Evolutionary conservation across 129 eudicot genomes (phyloP).

Genomic region (Centella asiatica): DNA sequence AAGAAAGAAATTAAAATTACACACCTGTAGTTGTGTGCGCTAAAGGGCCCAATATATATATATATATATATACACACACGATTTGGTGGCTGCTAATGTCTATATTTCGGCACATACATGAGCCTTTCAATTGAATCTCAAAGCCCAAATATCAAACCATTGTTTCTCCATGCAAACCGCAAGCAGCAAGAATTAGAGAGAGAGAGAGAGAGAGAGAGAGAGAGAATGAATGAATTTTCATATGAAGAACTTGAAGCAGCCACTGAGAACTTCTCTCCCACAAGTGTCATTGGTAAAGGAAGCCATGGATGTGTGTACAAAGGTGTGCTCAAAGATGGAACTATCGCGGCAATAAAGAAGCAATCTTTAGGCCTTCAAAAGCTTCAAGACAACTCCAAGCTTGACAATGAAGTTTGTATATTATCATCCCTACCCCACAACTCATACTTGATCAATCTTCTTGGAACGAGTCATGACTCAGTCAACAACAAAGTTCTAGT

Average conservation of each 20-base stretch:
- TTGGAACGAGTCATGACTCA: constrained; percentile 43
- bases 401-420: constrained; percentile 53
- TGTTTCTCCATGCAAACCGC: constrained; percentile 4
- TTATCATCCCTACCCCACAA: constrained; percentile 41
- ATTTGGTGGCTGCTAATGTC: no score
- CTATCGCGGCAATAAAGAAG: constrained; percentile 53
- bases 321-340: constrained; percentile 48
- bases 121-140: background rate
- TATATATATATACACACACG: no score
- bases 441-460: constrained; percentile 30
- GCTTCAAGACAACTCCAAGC: constrained; percentile 58
- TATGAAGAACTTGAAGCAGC: constrained; percentile 59
- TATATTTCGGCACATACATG: background rate
- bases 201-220: background rate
- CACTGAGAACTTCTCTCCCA: constrained; percentile 48
- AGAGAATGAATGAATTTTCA: constrained; percentile 39
- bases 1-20: no score
- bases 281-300: constrained; percentile 60
- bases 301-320: constrained; percentile 81
- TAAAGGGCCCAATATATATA: no score
- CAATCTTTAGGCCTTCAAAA: constrained; percentile 68
- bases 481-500: constrained; percentile 35
- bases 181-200: no score
- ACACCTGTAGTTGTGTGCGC: no score
- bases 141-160: background rate